These are phyloP conservation scores for Naganishia albida DNA, from an alignment of 1,284 basidiomycete genomes.

Conservation along the genomic window DNA sequence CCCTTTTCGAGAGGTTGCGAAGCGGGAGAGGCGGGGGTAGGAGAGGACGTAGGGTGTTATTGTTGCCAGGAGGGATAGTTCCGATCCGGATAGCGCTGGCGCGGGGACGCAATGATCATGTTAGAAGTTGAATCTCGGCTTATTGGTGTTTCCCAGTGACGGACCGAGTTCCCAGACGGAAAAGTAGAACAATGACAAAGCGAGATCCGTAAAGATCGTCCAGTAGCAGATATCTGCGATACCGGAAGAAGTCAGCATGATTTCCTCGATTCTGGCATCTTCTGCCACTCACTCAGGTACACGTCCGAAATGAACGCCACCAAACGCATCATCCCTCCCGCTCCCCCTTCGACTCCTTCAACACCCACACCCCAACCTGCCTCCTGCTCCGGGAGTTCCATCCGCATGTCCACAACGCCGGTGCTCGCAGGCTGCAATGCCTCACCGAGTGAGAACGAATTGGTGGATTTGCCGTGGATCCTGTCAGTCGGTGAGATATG, in stretches of 20 bases:
- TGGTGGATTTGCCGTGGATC: neutral
- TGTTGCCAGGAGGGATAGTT: slow-evolving; percentile 67
- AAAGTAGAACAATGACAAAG: slow-evolving; percentile 86
- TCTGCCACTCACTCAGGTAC: slow-evolving; percentile 60
- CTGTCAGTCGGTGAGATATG: neutral
- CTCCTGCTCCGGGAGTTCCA: slow-evolving; percentile 18
- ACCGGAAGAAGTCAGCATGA: neutral
- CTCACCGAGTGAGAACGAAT: slow-evolving; percentile 8
- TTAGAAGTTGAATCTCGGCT: slow-evolving; percentile 44
- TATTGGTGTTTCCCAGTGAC: slow-evolving; percentile 20
- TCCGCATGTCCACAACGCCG: neutral
- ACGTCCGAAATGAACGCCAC: slow-evolving; percentile 58
- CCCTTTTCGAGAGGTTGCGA: slow-evolving; percentile 59
- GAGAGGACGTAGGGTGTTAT: slow-evolving; percentile 68
- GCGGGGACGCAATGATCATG: neutral
- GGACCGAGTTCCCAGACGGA: slow-evolving; percentile 81
- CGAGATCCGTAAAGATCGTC: slow-evolving; percentile 80
- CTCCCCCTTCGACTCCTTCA: neutral
- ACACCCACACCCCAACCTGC: slow-evolving; percentile 5
- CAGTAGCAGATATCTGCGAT: slow-evolving; percentile 77
- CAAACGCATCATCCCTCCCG: neutral
- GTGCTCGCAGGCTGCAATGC: neutral
- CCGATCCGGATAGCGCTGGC: slow-evolving; percentile 63
- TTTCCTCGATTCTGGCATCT: neutral
- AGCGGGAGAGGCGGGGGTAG: slow-evolving; percentile 56